phyloP scores from a whole-genome alignment of 805 yeast genomes.

The Starmerella powellii region DNA sequence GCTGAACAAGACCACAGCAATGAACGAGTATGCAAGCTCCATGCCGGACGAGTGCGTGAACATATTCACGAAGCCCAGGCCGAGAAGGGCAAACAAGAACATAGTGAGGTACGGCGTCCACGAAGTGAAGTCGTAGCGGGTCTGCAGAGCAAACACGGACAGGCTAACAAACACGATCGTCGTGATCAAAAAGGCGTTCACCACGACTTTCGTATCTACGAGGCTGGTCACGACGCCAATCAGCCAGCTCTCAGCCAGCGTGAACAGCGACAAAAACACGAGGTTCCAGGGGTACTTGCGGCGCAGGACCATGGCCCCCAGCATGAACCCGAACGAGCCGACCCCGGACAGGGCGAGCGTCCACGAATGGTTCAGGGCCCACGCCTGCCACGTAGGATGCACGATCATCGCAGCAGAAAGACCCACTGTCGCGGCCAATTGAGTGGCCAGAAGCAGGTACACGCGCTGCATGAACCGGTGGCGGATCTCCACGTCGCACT shows the following conservation, averaged over 20 bases:
- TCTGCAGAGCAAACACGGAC: conserved; percentile 62
- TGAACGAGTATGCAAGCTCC: conserved; percentile 54
- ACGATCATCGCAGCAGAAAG: conserved; percentile 42
- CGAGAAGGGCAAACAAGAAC: conserved; percentile 55
- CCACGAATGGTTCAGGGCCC: conserved; percentile 52
- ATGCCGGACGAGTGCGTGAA: conserved; percentile 50
- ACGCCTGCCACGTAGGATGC: conserved; percentile 36
- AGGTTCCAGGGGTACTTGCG: conserved; percentile 59
- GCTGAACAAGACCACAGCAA: conserved; percentile 64
- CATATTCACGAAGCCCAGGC: conserved; percentile 56
- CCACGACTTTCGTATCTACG: conserved; percentile 49
- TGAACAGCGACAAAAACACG: conserved; percentile 49
- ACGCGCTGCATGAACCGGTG: conserved; percentile 70
- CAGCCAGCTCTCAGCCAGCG: conserved; percentile 60
- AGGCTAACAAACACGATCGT: conserved; percentile 62
- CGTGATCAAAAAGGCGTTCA: conserved; percentile 63
- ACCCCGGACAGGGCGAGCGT: conserved; percentile 42
- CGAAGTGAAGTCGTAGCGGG: conserved; percentile 60
- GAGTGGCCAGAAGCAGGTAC: conserved; percentile 55
- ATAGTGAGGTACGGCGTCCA: conserved; percentile 50
- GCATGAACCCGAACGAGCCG: conserved; percentile 51
- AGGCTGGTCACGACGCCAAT: conserved; percentile 56
- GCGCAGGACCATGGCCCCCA: conserved; percentile 52
- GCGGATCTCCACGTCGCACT: conserved; percentile 64
- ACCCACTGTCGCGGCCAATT: conserved; percentile 48